Evolutionary conservation across 1,139 yeast genomes (phyloP), one percentile per base, ranked within the genome.

Genomic region (Zygosaccharomyces pseudobailii): DNA sequence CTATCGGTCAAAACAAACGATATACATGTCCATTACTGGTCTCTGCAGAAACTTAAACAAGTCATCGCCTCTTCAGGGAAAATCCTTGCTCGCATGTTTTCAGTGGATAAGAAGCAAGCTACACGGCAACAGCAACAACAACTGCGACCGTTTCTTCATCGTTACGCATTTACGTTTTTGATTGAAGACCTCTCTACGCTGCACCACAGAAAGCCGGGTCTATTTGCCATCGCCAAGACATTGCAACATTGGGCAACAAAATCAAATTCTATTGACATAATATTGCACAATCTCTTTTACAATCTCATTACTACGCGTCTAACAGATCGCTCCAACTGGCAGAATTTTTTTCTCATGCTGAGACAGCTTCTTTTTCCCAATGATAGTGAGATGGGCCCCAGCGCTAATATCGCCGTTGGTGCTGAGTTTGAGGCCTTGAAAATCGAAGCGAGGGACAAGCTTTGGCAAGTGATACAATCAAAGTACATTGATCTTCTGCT

Each of bases 361-460:
- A 48, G 66, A 36, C 48, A 49, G 22, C 19, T 47, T 22, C 42
- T 63, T 3, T 65, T 63, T 40, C 68, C 67, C 2, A 54, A 56
- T 28, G 68, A 65, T 43, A 57, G 53, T 36, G 40, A 44, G 25
- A 53, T 63, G 57, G 63, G 66, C 0, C 60, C 58, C 9, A 50
- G 54, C 8, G 52, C 56, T 6, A 36, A 44, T 2, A 47, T 54
- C 17, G 63, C 66, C 6, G 41, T 48, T 3, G 62, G 59, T 1
- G 53, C 50, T 9, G 61, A 56, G 31, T 54, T 55, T 28, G 51
- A 51, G 28, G 38, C 30, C 20, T 39, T 55, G 19, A 61, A 57
- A 28, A 9, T n/a, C 4, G 45, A 53, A 17, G 53, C 59, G 40
- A 35, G 41, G 5, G 47, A 49, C 10, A 53, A 52, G 21, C 19